These are phyloP conservation scores for Taphrina betulina DNA, from an alignment of 1,139 yeast species.

Conservation along the genomic window DNA sequence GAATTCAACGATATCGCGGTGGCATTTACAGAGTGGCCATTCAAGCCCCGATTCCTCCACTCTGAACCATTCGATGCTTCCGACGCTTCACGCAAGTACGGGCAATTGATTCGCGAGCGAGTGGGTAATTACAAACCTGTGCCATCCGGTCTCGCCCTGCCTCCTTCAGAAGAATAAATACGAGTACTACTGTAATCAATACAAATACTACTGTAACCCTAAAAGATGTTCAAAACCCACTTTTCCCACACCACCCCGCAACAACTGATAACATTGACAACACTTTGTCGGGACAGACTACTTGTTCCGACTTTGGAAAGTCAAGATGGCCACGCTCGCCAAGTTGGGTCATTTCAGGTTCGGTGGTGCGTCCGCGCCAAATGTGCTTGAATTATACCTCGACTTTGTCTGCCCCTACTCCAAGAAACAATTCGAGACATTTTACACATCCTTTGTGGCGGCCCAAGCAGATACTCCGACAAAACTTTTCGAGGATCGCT, in stretches of 20 bases:
- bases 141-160: too few species aligned
- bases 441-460: conserved; percentile 59
- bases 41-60: conserved; percentile 20
- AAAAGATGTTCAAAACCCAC: too few species aligned
- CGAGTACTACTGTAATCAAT: too few species aligned
- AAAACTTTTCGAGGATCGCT: not conserved
- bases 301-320: too few species aligned
- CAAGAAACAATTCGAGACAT: conserved; percentile 59
- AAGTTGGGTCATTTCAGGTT: conserved; percentile 31
- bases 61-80: conserved; percentile 4
- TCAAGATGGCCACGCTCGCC: conserved; percentile 18
- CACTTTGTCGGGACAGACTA: too few species aligned
- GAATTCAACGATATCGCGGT: conserved; percentile 24
- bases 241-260: too few species aligned
- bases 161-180: too few species aligned
- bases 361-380: conserved; percentile 32
- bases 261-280: too few species aligned
- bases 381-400: conserved; percentile 58
- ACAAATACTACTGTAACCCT: too few species aligned
- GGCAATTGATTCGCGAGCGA: not conserved
- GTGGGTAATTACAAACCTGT: too few species aligned
- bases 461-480: too few species aligned
- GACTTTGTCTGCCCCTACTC: conserved; percentile 80
- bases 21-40: conserved; percentile 26
- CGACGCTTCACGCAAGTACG: not conserved